These are phyloP conservation scores for Udeniomyces megalosporus DNA, from an alignment of 768 basidiomycete genomes.

Conservation along the genomic window DNA sequence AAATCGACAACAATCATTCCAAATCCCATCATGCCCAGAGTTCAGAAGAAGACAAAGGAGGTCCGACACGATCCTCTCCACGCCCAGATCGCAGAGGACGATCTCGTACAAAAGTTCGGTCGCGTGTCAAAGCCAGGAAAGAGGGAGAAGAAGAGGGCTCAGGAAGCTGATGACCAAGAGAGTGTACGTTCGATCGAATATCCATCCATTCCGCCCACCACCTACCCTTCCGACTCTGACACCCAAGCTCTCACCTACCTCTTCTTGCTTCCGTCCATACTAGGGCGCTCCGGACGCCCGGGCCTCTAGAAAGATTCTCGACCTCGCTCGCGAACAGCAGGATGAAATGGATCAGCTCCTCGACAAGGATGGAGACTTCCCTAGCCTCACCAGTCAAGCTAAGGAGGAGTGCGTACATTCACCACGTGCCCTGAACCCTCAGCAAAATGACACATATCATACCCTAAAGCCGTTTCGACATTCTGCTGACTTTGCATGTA, in stretches of 20 bases:
- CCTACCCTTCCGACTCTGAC: not conserved
- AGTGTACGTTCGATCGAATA: slow-evolving; percentile 29
- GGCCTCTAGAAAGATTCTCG: slow-evolving; percentile 72
- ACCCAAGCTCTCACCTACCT: not conserved
- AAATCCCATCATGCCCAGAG: not conserved
- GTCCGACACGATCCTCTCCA: slow-evolving; percentile 69
- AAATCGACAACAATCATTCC: too few species aligned
- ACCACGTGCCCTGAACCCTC: too few species aligned
- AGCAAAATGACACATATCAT: too few species aligned
- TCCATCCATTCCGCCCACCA: not conserved
- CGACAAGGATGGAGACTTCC: slow-evolving; percentile 18
- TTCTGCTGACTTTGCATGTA: too few species aligned
- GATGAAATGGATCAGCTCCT: slow-evolving; percentile 49
- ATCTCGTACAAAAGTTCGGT: slow-evolving; percentile 58
- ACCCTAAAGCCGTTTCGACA: too few species aligned
- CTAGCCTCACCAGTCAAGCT: slow-evolving; percentile 16
- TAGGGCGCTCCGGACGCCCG: slow-evolving; percentile 26
- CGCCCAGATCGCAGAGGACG: slow-evolving; percentile 66
- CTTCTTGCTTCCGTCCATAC: not conserved
- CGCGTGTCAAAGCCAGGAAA: slow-evolving; percentile 42
- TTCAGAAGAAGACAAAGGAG: not conserved
- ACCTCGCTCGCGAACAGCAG: slow-evolving; percentile 83
- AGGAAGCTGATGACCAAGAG: slow-evolving; percentile 45
- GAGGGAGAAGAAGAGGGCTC: slow-evolving; percentile 30
- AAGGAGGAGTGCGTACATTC: slow-evolving; percentile 25